phyloP scores from a whole-genome alignment of 2,329 filamentous ascomycete species.

The Endothia cerciana region DNA sequence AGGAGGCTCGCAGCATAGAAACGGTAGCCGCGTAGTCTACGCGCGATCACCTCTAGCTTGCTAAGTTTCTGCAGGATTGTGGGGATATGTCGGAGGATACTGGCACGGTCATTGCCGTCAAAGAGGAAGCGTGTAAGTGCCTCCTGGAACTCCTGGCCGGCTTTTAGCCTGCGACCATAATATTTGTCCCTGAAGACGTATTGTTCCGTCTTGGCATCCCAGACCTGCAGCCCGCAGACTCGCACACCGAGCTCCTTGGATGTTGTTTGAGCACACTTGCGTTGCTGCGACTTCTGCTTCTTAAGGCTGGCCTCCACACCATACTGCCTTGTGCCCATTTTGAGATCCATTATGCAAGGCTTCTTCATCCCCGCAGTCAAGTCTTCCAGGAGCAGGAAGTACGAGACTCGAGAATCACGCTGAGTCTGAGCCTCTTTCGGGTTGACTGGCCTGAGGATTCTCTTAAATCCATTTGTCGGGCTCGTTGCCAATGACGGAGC shows the following conservation, averaged over 20 bases:
- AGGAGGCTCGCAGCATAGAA: conserved; percentile 95
- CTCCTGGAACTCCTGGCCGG: conserved; percentile 84
- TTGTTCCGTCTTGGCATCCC: conserved; percentile 80
- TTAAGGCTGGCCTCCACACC: conserved; percentile 89
- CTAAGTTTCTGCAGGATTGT: conserved; percentile 82
- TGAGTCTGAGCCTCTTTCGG: conserved; percentile 76
- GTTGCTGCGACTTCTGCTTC: conserved; percentile 89
- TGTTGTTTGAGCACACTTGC: conserved; percentile 91
- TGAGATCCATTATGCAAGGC: conserved; percentile 95
- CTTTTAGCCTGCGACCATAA: conserved; percentile 85
- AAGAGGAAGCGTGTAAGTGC: conserved; percentile 89
- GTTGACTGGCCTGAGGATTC: conserved; percentile 67
- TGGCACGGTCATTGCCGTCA: conserved; percentile 80
- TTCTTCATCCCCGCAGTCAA: conserved; percentile 95
- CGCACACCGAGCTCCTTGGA: conserved; percentile 90
- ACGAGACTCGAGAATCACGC: conserved; percentile 74
- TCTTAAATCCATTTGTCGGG: conserved; percentile 43
- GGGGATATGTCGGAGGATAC: conserved; percentile 85
- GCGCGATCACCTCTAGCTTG: conserved; percentile 81
- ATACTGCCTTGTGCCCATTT: conserved; percentile 98
- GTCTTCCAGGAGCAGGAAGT: conserved; percentile 92
- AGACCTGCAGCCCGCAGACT: conserved; percentile 94
- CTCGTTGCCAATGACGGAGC: conserved; percentile 43
- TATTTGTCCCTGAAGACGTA: conserved; percentile 99
- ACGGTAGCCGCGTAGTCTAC: conserved; percentile 79